Conservation (phyloP, 345 rosid genomes). For the Eucalyptus cloeziana region DNA sequence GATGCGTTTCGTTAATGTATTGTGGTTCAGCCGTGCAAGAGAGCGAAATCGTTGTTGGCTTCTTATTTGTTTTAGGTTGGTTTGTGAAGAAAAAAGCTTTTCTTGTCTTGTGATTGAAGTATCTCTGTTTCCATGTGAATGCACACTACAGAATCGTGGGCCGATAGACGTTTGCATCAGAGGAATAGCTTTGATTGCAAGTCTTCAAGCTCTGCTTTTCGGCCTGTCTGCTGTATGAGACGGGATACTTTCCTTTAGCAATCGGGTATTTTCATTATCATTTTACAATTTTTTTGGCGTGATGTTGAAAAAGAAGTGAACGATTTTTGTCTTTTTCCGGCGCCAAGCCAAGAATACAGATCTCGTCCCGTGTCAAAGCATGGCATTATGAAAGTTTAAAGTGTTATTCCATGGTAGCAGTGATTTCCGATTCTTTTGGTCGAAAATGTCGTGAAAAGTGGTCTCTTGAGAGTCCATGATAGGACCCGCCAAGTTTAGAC, state of each 20-base stretch:
- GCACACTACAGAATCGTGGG: background rate
- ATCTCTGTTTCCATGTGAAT: background rate
- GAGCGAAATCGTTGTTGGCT: background rate
- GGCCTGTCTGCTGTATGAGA: conserved; percentile 3
- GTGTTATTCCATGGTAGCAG: background rate
- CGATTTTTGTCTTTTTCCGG: background rate
- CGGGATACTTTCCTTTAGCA: background rate
- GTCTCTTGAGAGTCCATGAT: background rate
- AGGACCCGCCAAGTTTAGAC: background rate
- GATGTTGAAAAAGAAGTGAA: background rate
- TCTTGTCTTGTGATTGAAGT: background rate
- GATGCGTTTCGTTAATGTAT: background rate
- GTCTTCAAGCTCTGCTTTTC: background rate
- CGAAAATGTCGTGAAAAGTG: background rate
- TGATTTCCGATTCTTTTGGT: background rate
- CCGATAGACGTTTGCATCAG: background rate
- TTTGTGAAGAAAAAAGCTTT: background rate
- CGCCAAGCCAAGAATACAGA: background rate
- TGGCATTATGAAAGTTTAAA: background rate
- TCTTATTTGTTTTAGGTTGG: background rate
- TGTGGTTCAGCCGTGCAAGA: background rate
- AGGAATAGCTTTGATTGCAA: background rate
- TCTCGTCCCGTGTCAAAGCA: background rate
- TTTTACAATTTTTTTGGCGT: background rate
- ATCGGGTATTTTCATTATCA: background rate